Percentiles rank a stretch among this genome's conserved stretches.
phyloP scores from a whole-genome alignment of 768 basidiomycete genomes.

The Pholiota conissans region DNA sequence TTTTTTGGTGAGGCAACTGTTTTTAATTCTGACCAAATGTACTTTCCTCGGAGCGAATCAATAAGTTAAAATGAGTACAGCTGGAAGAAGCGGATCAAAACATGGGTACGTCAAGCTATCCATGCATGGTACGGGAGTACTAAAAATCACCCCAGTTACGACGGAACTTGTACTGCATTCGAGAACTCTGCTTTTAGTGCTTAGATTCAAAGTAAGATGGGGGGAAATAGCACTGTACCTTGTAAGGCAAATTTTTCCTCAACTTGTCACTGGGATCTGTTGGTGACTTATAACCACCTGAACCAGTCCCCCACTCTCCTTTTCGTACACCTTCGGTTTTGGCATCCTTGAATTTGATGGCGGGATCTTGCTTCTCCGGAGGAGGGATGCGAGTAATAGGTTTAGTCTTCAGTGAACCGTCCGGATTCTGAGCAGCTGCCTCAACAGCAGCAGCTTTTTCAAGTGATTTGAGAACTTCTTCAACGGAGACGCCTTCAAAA shows the following conservation, averaged over 20 bases:
- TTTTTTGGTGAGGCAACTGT: neutral
- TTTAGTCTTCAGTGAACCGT: conserved; percentile 24
- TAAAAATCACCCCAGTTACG: conserved; percentile 89
- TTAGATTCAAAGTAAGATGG: conserved; percentile 27
- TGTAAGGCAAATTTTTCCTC: conserved; percentile 85
- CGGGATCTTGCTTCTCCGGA: conserved; percentile 73
- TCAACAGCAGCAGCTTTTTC: conserved; percentile 34
- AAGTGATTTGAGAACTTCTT: conserved; percentile 63
- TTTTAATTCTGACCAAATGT: neutral
- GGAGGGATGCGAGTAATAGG: conserved; percentile 57
- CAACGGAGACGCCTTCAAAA: conserved; percentile 79
- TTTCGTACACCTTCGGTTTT: conserved; percentile 49
- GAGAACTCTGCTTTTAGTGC: conserved; percentile 51
- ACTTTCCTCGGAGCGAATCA: neutral
- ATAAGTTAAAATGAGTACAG: conserved; percentile 12
- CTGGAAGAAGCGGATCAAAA: conserved; percentile 2
- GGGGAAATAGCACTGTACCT: conserved; percentile 48
- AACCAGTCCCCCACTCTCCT: conserved; percentile 73
- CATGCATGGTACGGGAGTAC: conserved; percentile 1
- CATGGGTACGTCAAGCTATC: too few relatives aligned
- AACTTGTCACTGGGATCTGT: conserved; percentile 73
- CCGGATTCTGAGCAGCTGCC: conserved; percentile 16
- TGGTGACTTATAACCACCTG: conserved; percentile 72
- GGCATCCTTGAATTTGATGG: conserved; percentile 57
- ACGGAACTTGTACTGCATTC: conserved; percentile 87